Evolutionary conservation across 768 basidiomycete species (phyloP).

Genomic region (Tulasnella sp.): DNA sequence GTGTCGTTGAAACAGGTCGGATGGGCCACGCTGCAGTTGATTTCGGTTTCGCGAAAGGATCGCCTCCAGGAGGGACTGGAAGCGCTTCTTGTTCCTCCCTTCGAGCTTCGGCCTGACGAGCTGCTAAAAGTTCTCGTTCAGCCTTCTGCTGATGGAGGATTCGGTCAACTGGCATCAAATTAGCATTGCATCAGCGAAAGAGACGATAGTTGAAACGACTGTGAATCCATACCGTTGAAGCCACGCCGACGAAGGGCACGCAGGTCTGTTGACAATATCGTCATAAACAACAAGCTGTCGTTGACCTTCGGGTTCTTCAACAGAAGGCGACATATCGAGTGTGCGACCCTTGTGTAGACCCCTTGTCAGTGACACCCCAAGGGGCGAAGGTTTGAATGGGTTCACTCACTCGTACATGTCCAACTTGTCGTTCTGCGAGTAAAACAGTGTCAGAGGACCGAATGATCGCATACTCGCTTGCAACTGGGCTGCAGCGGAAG

Average conservation of each 20-base stretch:
- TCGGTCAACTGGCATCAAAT: slow-evolving; percentile 54
- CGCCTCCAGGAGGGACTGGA: not conserved
- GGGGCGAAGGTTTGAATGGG: not conserved
- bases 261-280: slow-evolving; percentile 84
- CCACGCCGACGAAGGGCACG: slow-evolving; percentile 70
- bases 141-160: slow-evolving; percentile 77
- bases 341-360: slow-evolving; percentile 51
- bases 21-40: not conserved
- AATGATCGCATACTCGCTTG: slow-evolving; percentile 33
- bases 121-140: slow-evolving; percentile 37
- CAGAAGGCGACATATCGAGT: slow-evolving; percentile 65
- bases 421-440: slow-evolving; percentile 59
- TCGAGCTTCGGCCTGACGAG: slow-evolving; percentile 29
- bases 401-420: slow-evolving; percentile 85
- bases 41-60: slow-evolving; percentile 2
- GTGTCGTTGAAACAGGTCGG: not conserved
- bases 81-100: not conserved
- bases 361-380: not conserved
- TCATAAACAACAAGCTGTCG: slow-evolving; percentile 84
- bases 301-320: slow-evolving; percentile 72
- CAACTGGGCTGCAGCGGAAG: slow-evolving; percentile 54
- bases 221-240: slow-evolving; percentile 52
- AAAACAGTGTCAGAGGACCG: slow-evolving; percentile 62
- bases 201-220: not conserved
- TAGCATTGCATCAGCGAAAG: not conserved